These are phyloP conservation scores for Phaeosphaeriaceae sp. DNA, from an alignment of 2,329 filamentous ascomycete species.

Conservation along the genomic window DNA sequence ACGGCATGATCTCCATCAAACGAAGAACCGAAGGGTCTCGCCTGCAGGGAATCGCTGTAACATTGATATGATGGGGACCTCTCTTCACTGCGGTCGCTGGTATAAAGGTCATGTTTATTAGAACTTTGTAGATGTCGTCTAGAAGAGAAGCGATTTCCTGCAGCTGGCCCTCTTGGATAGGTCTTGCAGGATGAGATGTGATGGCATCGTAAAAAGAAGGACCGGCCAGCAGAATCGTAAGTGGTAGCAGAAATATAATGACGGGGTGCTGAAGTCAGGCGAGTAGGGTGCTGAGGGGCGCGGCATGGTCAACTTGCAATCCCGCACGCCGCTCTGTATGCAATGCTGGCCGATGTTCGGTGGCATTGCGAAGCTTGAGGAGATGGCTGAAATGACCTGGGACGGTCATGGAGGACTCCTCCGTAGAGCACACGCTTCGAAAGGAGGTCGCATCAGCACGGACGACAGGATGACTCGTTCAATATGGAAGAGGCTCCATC, in stretches of 20 bases:
- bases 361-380: not conserved
- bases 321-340: not conserved
- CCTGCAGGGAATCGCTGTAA: constrained; percentile 13
- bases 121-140: constrained; percentile 16
- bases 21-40: constrained; percentile 13
- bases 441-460: not conserved
- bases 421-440: no score
- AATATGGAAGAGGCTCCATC: not conserved
- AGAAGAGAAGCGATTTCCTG: constrained; percentile 16
- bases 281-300: not conserved
- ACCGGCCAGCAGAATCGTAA: not conserved
- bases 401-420: no score
- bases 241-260: not conserved
- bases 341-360: not conserved
- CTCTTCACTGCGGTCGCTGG: constrained; percentile 16
- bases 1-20: constrained; percentile 22
- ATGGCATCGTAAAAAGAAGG: not conserved
- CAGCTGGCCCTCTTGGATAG: constrained; percentile 13
- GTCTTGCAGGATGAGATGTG: not conserved
- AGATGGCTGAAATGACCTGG: not conserved
- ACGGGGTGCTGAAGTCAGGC: not conserved
- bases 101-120: constrained; percentile 21
- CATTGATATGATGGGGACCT: constrained; percentile 22
- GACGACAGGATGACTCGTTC: not conserved
- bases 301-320: not conserved